Percentiles rank a stretch among this genome's conserved stretches.
These are phyloP conservation scores for Penicillium sp. DNA, from an alignment of 2,329 filamentous ascomycete species.

Conservation along the genomic window DNA sequence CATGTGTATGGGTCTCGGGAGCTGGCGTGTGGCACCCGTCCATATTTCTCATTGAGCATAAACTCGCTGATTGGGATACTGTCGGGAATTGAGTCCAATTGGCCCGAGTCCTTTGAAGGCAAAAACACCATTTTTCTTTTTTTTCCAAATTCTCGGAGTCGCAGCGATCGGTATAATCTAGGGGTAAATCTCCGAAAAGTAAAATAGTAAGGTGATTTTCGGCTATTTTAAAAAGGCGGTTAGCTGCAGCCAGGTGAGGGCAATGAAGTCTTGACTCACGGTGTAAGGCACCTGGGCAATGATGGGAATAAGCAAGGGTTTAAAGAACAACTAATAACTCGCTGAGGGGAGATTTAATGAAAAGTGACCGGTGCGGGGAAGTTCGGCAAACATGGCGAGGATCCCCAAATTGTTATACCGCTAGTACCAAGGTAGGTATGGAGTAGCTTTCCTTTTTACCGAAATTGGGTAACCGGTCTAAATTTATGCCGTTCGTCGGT, in stretches of 20 bases:
- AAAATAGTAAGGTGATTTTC: not conserved
- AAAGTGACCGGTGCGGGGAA: constrained; percentile 6
- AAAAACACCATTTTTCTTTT: constrained; percentile 45
- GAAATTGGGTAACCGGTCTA: not conserved
- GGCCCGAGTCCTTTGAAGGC: constrained; percentile 39
- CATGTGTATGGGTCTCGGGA: constrained; percentile 73
- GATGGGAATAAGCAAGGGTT: not conserved
- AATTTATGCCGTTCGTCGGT: not conserved
- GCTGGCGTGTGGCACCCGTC: constrained; percentile 60
- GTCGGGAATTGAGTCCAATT: constrained; percentile 63
- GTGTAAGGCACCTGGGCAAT: not conserved
- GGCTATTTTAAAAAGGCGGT: not conserved
- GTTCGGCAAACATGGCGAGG: constrained; percentile 1
- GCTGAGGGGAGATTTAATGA: constrained; percentile 5
- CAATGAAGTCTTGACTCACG: not conserved
- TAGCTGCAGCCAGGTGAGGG: not conserved
- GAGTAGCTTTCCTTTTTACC: not conserved
- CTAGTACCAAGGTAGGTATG: not conserved
- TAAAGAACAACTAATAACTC: not conserved
- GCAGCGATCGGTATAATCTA: not conserved
- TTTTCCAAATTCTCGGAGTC: not conserved
- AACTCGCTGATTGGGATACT: constrained; percentile 73
- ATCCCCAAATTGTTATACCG: not conserved
- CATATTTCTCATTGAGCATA: constrained; percentile 69
- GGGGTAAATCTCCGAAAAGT: not conserved